Evolutionary conservation across 139 green algal genomes (phyloP).

Genomic region (Haematococcus sp.): DNA sequence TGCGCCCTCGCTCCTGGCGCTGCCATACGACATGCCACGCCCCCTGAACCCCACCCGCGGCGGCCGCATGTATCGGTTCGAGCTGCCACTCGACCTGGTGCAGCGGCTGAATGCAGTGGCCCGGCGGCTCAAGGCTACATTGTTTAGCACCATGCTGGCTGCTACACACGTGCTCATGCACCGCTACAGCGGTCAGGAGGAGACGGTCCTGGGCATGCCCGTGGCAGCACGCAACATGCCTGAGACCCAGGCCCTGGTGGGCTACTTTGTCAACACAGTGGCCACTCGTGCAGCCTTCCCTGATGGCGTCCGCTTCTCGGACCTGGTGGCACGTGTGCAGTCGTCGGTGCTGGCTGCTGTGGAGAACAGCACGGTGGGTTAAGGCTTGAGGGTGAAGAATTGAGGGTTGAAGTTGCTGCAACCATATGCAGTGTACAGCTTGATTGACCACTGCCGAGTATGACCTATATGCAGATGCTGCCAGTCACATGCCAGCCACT

Average conservation of each 20-base stretch:
- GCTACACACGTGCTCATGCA: slow-evolving; percentile 10
- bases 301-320: too few species aligned
- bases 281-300: not conserved
- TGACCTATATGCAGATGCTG: too few species aligned
- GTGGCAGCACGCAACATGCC: not conserved
- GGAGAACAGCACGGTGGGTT: too few species aligned
- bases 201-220: slow-evolving; percentile 5
- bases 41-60: not conserved
- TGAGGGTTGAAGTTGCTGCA: too few species aligned
- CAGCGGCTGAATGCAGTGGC: too few species aligned
- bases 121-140: not conserved
- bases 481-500: too few species aligned
- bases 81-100: not conserved
- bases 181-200: not conserved
- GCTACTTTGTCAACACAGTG: slow-evolving; percentile 19
- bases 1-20: not conserved
- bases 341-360: too few species aligned
- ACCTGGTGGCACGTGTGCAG: too few species aligned
- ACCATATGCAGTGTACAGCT: too few species aligned
- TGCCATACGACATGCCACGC: not conserved
- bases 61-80: not conserved
- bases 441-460: too few species aligned
- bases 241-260: slow-evolving; percentile 3
- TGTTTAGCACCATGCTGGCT: not conserved
- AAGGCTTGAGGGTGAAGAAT: too few species aligned